Conservation (phyloP, 2,329 filamentous ascomycete species). For the Coniochaeta ligniaria region DNA sequence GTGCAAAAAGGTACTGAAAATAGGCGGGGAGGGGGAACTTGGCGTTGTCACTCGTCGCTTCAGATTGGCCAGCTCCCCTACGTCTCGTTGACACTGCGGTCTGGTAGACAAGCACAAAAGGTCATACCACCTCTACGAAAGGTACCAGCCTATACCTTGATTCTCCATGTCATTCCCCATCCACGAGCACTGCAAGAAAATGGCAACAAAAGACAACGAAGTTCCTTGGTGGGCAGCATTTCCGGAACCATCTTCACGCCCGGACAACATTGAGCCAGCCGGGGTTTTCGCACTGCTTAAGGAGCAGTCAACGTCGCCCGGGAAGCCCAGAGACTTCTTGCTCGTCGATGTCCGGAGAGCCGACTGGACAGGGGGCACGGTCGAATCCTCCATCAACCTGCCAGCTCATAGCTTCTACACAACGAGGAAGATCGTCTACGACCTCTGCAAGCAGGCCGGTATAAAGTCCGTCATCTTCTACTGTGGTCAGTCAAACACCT, state of each 20-base stretch:
- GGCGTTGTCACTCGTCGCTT: not conserved
- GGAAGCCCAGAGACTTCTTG: constrained; percentile 28
- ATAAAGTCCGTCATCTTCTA: constrained; percentile 46
- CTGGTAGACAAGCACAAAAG: not conserved
- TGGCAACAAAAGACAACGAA: constrained; percentile 13
- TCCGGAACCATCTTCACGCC: constrained; percentile 32
- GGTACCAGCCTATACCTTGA: not conserved
- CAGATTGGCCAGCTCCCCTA: not conserved
- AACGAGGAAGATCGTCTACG: constrained; percentile 38
- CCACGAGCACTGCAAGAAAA: constrained; percentile 14
- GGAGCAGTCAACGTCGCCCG: constrained; percentile 21
- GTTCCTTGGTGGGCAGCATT: constrained; percentile 32
- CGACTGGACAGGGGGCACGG: constrained; percentile 53
- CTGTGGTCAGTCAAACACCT: constrained; percentile 34
- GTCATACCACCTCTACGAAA: not conserved
- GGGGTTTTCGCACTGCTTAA: constrained; percentile 34
- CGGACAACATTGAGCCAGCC: constrained; percentile 27
- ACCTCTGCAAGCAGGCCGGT: constrained; percentile 40
- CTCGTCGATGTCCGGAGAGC: constrained; percentile 46
- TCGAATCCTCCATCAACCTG: constrained; percentile 49
- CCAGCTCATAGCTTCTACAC: constrained; percentile 48
- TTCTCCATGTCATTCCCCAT: constrained; percentile 8
- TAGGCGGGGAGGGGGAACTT: not conserved
- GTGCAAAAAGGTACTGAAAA: not conserved
- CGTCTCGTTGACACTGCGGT: not conserved